Conservation (phyloP, 345 rosid species). For the Psidium friedrichsthalianum region DNA sequence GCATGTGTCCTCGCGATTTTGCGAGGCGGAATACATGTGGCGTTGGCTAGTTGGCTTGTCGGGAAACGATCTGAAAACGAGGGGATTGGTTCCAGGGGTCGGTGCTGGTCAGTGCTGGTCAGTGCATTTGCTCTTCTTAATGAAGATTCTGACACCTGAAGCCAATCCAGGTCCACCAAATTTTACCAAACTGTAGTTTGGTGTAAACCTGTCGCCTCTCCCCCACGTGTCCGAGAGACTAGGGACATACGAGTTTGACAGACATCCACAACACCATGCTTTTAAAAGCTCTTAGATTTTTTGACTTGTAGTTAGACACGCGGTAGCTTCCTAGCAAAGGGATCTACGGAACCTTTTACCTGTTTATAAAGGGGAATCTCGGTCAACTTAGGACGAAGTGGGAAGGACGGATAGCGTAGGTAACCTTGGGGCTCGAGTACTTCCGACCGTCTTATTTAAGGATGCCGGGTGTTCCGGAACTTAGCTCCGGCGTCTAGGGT, state of each 20-base stretch:
- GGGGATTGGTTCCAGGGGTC: background rate
- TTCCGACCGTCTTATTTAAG: too few relatives aligned
- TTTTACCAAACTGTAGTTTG: too few relatives aligned
- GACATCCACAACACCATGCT: background rate
- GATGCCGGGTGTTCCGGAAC: background rate
- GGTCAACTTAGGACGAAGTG: background rate
- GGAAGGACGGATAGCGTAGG: too few relatives aligned
- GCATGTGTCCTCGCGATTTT: background rate
- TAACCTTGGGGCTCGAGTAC: too few relatives aligned
- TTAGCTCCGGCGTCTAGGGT: background rate
- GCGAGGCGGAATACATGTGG: background rate
- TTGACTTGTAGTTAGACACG: background rate
- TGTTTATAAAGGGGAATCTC: background rate
- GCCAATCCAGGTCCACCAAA: too few relatives aligned
- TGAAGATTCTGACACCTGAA: too few relatives aligned
- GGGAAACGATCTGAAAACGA: background rate
- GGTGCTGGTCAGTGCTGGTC: background rate
- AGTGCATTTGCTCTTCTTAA: background rate
- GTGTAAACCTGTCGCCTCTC: background rate
- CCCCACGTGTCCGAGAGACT: background rate
- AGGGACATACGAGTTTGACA: background rate
- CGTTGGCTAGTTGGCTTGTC: background rate
- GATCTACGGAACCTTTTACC: background rate
- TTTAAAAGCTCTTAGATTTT: background rate
- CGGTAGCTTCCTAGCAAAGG: background rate